Evolutionary conservation across 371 early-diverging fungal genomes (phyloP).

Genomic region (Basidiobolus meristosporus): DNA sequence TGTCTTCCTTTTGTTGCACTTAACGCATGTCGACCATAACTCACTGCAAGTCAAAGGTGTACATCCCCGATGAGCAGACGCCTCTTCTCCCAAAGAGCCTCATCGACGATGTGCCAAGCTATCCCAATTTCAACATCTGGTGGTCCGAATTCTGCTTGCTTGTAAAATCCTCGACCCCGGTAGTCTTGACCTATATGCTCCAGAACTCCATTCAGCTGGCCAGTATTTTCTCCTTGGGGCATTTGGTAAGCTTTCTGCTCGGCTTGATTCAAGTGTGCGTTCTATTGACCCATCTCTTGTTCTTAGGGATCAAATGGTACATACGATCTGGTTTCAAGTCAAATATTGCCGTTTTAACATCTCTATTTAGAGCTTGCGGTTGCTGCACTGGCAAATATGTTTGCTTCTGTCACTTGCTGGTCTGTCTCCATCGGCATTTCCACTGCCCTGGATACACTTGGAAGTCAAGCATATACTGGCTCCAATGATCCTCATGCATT

Average conservation of each 20-base stretch:
- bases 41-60: no score
- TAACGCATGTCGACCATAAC: no score
- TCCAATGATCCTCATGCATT: conserved; percentile 40
- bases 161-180: conserved; percentile 2
- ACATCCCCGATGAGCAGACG: no score
- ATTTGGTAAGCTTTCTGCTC: conserved; percentile 4
- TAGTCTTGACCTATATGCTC: conserved; percentile 3
- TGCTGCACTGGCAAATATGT: conserved; percentile 9
- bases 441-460: conserved; percentile 75
- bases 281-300: no score
- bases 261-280: not conserved
- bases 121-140: no score
- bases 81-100: no score
- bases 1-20: no score
- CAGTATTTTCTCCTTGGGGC: conserved; percentile 6
- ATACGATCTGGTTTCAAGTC: no score
- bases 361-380: conserved; percentile 3
- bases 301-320: no score
- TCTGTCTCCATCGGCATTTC: conserved; percentile 59
- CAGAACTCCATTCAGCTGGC: conserved; percentile 4
- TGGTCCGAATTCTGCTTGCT: conserved; percentile 3
- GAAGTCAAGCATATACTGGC: conserved; percentile 62
- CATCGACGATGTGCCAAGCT: no score
- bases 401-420: conserved; percentile 68
- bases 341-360: not conserved